Percentiles rank a stretch among this genome's conserved stretches.
These are phyloP conservation scores for Periglandula ipomoeae DNA, from an alignment of 2,329 filamentous ascomycete genomes.

Conservation along the genomic window DNA sequence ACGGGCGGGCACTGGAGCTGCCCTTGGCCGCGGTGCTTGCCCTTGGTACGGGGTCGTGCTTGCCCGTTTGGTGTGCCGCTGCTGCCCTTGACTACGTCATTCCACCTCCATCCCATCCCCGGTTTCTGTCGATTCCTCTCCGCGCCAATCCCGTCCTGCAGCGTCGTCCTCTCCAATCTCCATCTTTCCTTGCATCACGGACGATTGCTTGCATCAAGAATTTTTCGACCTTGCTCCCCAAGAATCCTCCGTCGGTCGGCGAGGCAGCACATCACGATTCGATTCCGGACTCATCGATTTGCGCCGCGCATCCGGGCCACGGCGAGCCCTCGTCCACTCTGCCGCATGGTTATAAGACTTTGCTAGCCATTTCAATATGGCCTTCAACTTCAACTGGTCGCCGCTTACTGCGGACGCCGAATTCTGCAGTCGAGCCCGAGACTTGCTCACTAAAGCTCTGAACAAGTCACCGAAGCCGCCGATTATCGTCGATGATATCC, in stretches of 20 bases:
- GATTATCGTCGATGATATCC: constrained; percentile 98
- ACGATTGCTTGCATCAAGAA: not conserved
- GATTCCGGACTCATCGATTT: constrained; percentile 4
- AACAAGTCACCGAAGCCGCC: constrained; percentile 98
- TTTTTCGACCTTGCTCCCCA: not conserved
- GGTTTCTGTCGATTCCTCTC: not conserved
- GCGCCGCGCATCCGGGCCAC: constrained; percentile 5
- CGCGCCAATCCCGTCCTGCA: not conserved
- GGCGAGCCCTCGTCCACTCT: constrained; percentile 13
- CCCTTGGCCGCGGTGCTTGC: too few species aligned
- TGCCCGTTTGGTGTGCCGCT: not conserved
- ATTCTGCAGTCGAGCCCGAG: constrained; percentile 82
- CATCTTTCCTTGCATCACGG: not conserved
- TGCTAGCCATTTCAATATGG: constrained; percentile 60
- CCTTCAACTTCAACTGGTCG: constrained; percentile 99
- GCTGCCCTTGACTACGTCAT: not conserved
- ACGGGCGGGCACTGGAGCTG: too few species aligned
- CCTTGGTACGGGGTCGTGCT: too few species aligned
- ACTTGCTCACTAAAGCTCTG: constrained; percentile 86
- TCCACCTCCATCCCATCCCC: not conserved
- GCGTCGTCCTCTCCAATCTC: not conserved
- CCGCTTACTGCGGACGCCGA: constrained; percentile 90
- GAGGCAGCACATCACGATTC: not conserved
- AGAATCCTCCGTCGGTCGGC: not conserved
- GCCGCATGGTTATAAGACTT: constrained; percentile 25